phyloP scores from a whole-genome alignment of 1,284 basidiomycete genomes.

The Irpex sp. region DNA sequence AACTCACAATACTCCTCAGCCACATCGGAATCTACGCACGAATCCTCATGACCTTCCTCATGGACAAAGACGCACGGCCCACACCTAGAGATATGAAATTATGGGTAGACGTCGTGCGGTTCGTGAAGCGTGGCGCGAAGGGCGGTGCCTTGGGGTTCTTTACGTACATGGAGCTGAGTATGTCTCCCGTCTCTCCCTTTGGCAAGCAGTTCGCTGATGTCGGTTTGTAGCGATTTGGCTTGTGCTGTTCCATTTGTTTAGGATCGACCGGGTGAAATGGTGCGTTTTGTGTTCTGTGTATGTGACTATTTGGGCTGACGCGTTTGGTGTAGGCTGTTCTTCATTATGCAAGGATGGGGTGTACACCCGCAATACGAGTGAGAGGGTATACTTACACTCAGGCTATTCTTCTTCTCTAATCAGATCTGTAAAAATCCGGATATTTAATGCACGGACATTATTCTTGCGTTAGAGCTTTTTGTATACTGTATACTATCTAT shows the following conservation, averaged over 20 bases:
- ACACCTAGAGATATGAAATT: slow-evolving; percentile 55
- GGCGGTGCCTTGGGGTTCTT: slow-evolving; percentile 60
- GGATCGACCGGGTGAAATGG: slow-evolving; percentile 43
- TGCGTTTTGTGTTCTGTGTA: slow-evolving; percentile 20
- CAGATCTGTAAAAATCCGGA: too few species aligned
- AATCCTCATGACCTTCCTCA: slow-evolving; percentile 53
- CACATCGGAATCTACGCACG: slow-evolving; percentile 57
- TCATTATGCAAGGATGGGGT: slow-evolving; percentile 51
- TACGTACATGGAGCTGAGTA: slow-evolving; percentile 60
- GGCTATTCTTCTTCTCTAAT: too few species aligned
- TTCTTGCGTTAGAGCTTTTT: too few species aligned
- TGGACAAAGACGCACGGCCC: slow-evolving; percentile 51
- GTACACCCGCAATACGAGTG: slow-evolving; percentile 19
- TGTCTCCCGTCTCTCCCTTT: slow-evolving; percentile 17
- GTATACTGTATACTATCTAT: too few species aligned
- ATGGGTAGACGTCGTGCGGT: slow-evolving; percentile 61
- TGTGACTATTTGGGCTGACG: background rate
- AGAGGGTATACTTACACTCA: too few species aligned
- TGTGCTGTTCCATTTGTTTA: slow-evolving; percentile 42
- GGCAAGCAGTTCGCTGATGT: background rate
- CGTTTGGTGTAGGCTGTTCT: slow-evolving; percentile 33
- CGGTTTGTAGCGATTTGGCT: slow-evolving; percentile 42
- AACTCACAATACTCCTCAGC: slow-evolving; percentile 24
- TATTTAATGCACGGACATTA: too few species aligned
- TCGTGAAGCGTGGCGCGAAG: slow-evolving; percentile 51